phyloP scores from a whole-genome alignment of 1,284 basidiomycete genomes.

The Fomitopsis betulina region DNA sequence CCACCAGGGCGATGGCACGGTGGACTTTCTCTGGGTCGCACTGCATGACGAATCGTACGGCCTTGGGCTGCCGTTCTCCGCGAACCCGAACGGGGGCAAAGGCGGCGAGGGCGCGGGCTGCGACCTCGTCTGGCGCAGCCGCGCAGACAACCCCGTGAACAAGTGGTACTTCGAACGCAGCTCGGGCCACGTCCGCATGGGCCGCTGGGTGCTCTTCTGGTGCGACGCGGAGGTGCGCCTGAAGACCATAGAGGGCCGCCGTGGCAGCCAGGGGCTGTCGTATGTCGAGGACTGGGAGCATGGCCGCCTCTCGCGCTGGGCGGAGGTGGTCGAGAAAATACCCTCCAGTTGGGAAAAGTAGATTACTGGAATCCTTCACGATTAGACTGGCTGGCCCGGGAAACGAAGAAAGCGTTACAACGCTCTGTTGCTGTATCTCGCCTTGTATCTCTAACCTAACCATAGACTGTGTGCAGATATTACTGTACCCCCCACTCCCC shows the following conservation, averaged over 20 bases:
- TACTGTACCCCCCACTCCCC: not conserved
- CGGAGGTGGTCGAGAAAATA: constrained; percentile 67
- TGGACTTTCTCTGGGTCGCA: constrained; percentile 99
- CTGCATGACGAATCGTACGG: constrained; percentile 98
- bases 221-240: constrained; percentile 91
- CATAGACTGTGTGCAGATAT: not conserved
- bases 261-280: constrained; percentile 56
- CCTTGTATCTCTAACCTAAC: not conserved
- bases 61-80: constrained; percentile 88
- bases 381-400: not conserved
- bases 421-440: not conserved
- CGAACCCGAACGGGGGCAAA: constrained; percentile 93
- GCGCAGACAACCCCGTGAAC: constrained; percentile 93
- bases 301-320: constrained; percentile 76
- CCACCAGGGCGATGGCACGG: constrained; percentile 96
- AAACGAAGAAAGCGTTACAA: not conserved
- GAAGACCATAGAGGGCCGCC: constrained; percentile 59
- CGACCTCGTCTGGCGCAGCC: constrained; percentile 94
- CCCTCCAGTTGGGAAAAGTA: constrained; percentile 73
- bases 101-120: constrained; percentile 86
- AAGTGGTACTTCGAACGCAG: constrained; percentile 99
- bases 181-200: constrained; percentile 85
- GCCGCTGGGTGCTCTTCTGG: constrained; percentile 94
- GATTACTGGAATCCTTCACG: not conserved
- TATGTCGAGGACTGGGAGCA: constrained; percentile 82